Conservation (phyloP, 2,329 filamentous ascomycete genomes). For the Alternaria sp. region DNA sequence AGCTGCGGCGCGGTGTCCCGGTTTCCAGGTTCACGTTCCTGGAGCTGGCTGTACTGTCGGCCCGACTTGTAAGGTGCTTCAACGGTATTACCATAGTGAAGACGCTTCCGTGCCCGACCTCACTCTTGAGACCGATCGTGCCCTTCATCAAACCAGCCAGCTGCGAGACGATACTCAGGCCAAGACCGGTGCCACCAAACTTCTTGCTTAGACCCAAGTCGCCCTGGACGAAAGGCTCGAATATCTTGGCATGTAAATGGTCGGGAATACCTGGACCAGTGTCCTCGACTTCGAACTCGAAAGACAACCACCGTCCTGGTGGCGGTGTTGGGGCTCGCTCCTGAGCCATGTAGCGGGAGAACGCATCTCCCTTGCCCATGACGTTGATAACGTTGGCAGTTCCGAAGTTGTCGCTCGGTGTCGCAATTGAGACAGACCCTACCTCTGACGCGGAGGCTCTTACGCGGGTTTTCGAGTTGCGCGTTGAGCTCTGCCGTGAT, state of each 20-base stretch:
- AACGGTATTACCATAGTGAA: conserved; percentile 86
- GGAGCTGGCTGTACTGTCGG: conserved; percentile 58
- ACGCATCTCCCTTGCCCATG: conserved; percentile 48
- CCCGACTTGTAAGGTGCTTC: conserved; percentile 73
- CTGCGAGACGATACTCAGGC: conserved; percentile 88
- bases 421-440: conserved; percentile 35
- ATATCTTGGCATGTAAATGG: conserved; percentile 79
- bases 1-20: conserved; percentile 32
- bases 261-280: conserved; percentile 85
- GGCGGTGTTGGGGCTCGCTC: conserved; percentile 53
- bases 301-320: conserved; percentile 72
- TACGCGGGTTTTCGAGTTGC: conserved; percentile 42
- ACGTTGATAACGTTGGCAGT: conserved; percentile 56
- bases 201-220: conserved; percentile 88
- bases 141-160: conserved; percentile 84
- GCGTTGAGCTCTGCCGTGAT: conserved; percentile 50
- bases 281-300: conserved; percentile 89
- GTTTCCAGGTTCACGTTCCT: conserved; percentile 37
- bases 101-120: conserved; percentile 74
- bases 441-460: conserved; percentile 42
- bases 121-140: conserved; percentile 73
- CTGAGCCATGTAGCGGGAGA: conserved; percentile 43
- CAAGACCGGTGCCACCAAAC: conserved; percentile 86
- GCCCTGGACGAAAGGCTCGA: conserved; percentile 95
- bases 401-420: conserved; percentile 35